These are phyloP conservation scores for Brettanomyces sp. DNA, from an alignment of 805 yeast species.

Conservation along the genomic window DNA sequence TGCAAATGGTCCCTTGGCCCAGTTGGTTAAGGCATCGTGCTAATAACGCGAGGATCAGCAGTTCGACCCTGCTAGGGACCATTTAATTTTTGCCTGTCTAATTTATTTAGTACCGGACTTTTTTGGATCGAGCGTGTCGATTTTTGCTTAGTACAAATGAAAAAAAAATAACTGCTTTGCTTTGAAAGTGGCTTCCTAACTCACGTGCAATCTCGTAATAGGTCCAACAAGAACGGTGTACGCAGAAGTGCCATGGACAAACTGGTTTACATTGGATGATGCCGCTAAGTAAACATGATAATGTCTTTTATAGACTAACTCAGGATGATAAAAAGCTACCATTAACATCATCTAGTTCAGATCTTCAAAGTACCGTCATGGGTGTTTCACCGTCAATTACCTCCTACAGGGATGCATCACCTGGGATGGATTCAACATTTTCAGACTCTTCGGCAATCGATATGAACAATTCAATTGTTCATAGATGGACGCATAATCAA, in stretches of 20 bases:
- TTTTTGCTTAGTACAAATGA: too few relatives aligned
- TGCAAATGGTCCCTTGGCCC: constrained; percentile 30
- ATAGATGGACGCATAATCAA: constrained; percentile 67
- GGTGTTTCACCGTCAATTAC: not conserved
- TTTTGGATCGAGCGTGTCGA: too few relatives aligned
- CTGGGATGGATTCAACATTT: not conserved
- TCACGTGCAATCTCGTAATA: too few relatives aligned
- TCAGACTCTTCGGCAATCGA: not conserved
- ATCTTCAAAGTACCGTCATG: not conserved
- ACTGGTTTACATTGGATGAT: too few relatives aligned
- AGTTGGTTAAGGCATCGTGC: constrained; percentile 38
- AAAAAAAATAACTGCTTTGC: too few relatives aligned
- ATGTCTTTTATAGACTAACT: not conserved
- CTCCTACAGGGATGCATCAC: not conserved
- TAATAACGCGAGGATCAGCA: constrained; percentile 10
- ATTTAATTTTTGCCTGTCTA: constrained; percentile 20
- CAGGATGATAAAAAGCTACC: not conserved
- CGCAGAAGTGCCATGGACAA: too few relatives aligned
- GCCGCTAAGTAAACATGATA: too few relatives aligned
- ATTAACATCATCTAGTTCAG: not conserved
- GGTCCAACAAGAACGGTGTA: too few relatives aligned
- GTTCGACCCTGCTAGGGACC: constrained; percentile 81
- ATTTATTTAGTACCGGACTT: too few relatives aligned
- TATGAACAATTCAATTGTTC: constrained; percentile 26
- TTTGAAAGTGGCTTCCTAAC: too few relatives aligned